Evolutionary conservation across 2,329 filamentous ascomycete genomes (phyloP).

Genomic region (Neopestalotiopsis rosae): DNA sequence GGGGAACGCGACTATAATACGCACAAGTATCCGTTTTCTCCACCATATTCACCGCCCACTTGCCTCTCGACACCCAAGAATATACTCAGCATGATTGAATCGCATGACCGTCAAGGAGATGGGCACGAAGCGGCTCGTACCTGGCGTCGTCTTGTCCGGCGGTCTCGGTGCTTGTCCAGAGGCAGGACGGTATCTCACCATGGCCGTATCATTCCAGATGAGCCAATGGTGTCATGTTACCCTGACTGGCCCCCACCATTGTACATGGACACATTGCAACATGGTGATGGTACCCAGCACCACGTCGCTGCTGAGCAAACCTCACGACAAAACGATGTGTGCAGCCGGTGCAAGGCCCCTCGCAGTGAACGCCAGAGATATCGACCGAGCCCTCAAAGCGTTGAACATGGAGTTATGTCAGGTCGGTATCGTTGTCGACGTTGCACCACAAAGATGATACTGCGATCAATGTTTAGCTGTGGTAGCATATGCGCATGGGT

Average conservation of each 20-base stretch:
- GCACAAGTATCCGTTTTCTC: slow-evolving; percentile 4
- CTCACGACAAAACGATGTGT: neutral
- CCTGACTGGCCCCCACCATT: neutral
- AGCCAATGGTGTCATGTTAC: neutral
- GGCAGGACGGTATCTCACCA: neutral
- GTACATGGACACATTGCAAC: neutral
- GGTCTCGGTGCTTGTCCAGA: neutral
- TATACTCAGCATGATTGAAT: neutral
- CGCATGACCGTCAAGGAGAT: neutral
- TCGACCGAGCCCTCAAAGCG: neutral
- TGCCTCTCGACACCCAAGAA: neutral
- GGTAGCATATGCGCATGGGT: neutral
- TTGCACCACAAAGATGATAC: slow-evolving; percentile 2
- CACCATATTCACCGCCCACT: slow-evolving; percentile 1
- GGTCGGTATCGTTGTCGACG: slow-evolving; percentile 3
- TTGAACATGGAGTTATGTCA: slow-evolving; percentile 1
- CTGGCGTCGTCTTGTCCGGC: slow-evolving; percentile 10
- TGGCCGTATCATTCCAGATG: neutral
- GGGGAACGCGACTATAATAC: neutral
- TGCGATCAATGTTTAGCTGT: neutral
- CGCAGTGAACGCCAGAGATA: neutral
- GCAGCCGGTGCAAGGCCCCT: neutral
- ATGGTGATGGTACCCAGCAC: neutral
- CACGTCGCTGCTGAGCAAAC: neutral
- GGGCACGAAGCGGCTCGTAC: neutral